Percentiles rank a stretch among this genome's conserved stretches.
These are phyloP conservation scores for Globisporangium paddicum DNA, from an alignment of 352 stramenopile genomes.

Conservation along the genomic window DNA sequence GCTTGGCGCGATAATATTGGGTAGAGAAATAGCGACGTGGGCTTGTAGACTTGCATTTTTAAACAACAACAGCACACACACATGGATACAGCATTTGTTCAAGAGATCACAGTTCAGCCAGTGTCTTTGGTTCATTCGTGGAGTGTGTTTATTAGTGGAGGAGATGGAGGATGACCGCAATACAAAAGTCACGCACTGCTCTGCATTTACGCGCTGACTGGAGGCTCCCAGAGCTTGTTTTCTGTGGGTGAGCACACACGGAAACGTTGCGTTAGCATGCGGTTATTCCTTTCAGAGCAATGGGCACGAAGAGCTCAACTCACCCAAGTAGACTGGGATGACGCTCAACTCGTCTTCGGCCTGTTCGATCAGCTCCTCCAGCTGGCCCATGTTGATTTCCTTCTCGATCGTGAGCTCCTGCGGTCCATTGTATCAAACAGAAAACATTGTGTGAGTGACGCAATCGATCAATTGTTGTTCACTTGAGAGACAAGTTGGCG, in stretches of 20 bases:
- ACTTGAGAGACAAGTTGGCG: background rate
- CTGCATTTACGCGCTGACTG: conserved; percentile 35
- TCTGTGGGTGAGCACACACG: conserved; percentile 26
- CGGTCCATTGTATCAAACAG: background rate
- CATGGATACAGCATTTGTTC: background rate
- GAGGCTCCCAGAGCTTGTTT: conserved; percentile 85
- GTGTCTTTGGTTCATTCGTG: conserved; percentile 2
- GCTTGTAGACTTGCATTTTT: conserved; percentile 17
- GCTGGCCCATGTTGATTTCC: conserved; percentile 83
- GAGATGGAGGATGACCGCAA: background rate
- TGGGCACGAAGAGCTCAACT: conserved; percentile 30
- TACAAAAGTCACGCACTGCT: conserved; percentile 6
- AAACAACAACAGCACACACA: conserved; percentile 2
- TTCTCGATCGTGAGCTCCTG: conserved; percentile 81
- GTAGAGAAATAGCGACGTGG: conserved; percentile 5
- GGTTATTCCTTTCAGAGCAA: background rate
- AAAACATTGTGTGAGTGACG: background rate
- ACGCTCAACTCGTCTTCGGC: conserved; percentile 82
- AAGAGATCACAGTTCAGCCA: background rate
- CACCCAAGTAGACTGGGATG: conserved; percentile 83
- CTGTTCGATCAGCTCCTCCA: conserved; percentile 87
- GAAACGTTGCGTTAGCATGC: background rate
- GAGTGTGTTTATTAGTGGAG: conserved; percentile 12
- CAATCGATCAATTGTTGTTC: background rate
- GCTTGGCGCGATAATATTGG: conserved; percentile 6